Evolutionary conservation across 2,329 filamentous ascomycete genomes (phyloP), one percentile per base, ranked within the genome.

Genomic region (Grosmannia penicillata): DNA sequence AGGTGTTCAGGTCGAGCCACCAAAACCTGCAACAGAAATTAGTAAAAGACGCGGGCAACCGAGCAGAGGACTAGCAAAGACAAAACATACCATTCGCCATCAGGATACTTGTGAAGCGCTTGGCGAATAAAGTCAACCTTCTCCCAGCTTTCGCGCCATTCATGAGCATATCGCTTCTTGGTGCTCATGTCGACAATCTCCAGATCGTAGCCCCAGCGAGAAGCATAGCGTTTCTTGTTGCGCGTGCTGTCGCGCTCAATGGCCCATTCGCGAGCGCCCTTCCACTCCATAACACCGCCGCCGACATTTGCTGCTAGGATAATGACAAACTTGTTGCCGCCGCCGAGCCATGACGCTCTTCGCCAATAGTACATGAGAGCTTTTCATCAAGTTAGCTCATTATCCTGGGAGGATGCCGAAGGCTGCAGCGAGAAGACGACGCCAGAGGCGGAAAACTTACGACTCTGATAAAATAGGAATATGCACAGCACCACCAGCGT

Each of bases 131-230:
- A 85, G 56, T 98, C 91, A 44, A 95, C 87, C 66, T 96, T 98
- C 61, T 98, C 91, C 91, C 91, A 98, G 57, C 89, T 93, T 61
- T 98, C 91, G 52, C 91, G 75, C 91, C 91, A 98, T 61, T 98
- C 91, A 61, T 98, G 91, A 22, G 91, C 89, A 56, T 98, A 98
- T 48, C 87, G 78, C 63, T 95, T 96, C 71, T 95, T 94, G 38
- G 87, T 94, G 63, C 86, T 89, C 87, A 98, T 93, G 57, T 98
- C 93, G 48, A 93, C 85, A 53, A 96, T 81, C 57, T 98, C 91
- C 42, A 98, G 65, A 45, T 95, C 82, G 56, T 98, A 96, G 13
- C 91, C 91, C 87, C 91, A 96, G 55, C 70, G 72, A 25, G 74
- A 69, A 3, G 77, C 80, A 54, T 98, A 98, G 52, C 79, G 82